Conservation (phyloP, 176 grass and related monocot genomes). For the Aegilops umbellulata region DNA sequence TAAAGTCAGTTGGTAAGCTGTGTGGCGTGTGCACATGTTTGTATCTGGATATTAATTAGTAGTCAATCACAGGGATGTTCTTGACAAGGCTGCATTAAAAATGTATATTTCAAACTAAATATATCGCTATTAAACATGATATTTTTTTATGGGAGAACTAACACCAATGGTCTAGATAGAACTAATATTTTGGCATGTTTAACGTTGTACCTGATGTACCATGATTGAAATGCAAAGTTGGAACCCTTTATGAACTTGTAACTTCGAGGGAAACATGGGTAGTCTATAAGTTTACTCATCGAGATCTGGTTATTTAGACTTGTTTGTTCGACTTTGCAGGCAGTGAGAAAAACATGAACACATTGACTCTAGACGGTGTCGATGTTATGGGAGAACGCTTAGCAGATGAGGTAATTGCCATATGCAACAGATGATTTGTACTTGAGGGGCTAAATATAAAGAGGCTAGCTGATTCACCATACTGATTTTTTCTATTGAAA, state of each 20-base stretch:
- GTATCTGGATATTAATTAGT: neutral
- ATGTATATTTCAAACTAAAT: neutral
- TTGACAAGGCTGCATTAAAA: neutral
- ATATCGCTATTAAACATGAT: neutral
- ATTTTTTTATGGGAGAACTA: neutral
- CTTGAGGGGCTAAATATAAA: neutral
- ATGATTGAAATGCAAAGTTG: neutral
- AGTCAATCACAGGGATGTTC: neutral
- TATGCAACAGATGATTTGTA: neutral
- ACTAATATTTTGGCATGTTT: neutral
- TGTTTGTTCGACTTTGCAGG: slow-evolving; percentile 44
- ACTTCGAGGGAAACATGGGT: neutral
- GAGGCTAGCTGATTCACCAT: neutral
- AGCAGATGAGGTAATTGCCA: slow-evolving; percentile 61
- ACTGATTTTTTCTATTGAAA: neutral
- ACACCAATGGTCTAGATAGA: neutral
- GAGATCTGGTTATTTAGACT: neutral
- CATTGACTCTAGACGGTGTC: slow-evolving; percentile 71
- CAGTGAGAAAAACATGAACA: slow-evolving; percentile 73
- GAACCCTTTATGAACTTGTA: neutral
- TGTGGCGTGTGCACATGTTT: neutral
- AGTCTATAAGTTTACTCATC: neutral
- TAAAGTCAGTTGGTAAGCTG: neutral
- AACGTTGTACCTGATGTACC: neutral
- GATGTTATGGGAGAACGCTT: slow-evolving; percentile 79